These are phyloP conservation scores for Pseudogymnoascus sp. DNA, from an alignment of 2,329 filamentous ascomycete genomes.

Conservation along the genomic window DNA sequence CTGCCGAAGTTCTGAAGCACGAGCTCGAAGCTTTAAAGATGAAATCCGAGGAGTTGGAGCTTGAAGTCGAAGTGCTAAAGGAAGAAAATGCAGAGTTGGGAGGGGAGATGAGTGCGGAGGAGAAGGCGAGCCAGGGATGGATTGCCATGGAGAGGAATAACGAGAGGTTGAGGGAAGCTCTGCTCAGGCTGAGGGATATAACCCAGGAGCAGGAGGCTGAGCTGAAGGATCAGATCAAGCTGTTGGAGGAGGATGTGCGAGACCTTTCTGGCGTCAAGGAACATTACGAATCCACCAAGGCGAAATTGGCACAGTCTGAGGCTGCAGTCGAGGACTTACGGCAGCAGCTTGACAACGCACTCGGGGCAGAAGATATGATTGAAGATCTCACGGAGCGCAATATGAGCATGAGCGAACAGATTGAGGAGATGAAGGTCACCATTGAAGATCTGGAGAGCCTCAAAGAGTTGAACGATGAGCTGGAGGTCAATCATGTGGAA, in stretches of 20 bases:
- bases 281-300: slow-evolving; percentile 62
- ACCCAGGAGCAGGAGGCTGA: slow-evolving; percentile 80
- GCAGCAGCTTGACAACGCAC: slow-evolving; percentile 81
- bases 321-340: slow-evolving; percentile 75
- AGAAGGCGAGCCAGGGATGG: slow-evolving; percentile 80
- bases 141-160: slow-evolving; percentile 87
- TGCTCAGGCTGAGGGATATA: slow-evolving; percentile 77
- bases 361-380: slow-evolving; percentile 88
- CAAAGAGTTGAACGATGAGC: slow-evolving; percentile 88
- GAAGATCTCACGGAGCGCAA: slow-evolving; percentile 87
- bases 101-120: slow-evolving; percentile 80
- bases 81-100: slow-evolving; percentile 82
- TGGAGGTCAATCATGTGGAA: slow-evolving; percentile 88
- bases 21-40: slow-evolving; percentile 72
- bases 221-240: slow-evolving; percentile 65
- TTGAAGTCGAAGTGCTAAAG: slow-evolving; percentile 79
- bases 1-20: slow-evolving; percentile 70
- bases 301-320: slow-evolving; percentile 66
- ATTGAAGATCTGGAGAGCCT: slow-evolving; percentile 84
- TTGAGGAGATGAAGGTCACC: slow-evolving; percentile 72
- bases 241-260: slow-evolving; percentile 64
- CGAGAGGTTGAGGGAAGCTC: slow-evolving; percentile 75
- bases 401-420: slow-evolving; percentile 71
- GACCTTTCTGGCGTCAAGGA: slow-evolving; percentile 61
- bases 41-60: slow-evolving; percentile 73